Evolutionary conservation across 1,139 yeast species (phyloP).

Genomic region (Saccharomyces hybrid): DNA sequence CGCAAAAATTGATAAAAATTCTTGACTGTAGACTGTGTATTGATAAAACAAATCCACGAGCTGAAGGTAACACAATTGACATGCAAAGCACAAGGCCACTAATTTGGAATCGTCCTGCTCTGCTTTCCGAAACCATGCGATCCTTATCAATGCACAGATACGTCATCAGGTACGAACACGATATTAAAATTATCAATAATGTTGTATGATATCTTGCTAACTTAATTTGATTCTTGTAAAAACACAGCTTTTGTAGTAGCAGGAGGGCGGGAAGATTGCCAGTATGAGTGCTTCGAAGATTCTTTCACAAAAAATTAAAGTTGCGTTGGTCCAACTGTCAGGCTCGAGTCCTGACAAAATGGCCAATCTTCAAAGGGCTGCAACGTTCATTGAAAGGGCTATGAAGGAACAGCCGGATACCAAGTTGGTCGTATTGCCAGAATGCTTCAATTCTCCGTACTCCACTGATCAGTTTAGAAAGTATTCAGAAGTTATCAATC

Average conservation of each 20-base stretch:
- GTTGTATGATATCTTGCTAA: background rate
- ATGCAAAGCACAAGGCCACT: background rate
- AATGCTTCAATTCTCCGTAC: constrained; percentile 94
- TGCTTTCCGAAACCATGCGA: background rate
- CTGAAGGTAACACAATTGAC: no score
- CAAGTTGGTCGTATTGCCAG: constrained; percentile 47
- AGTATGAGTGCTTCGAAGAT: constrained; percentile 13
- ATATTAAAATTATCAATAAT: background rate
- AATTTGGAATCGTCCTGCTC: background rate
- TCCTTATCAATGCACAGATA: background rate
- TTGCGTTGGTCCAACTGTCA: constrained; percentile 41
- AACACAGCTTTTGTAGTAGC: background rate
- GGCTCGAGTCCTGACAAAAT: constrained; percentile 41
- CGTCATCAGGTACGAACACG: background rate
- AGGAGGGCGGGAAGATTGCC: background rate
- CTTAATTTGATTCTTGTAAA: background rate
- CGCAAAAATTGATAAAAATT: background rate
- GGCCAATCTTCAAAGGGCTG: constrained; percentile 50
- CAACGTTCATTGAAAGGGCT: constrained; percentile 44
- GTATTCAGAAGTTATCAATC: constrained; percentile 63
- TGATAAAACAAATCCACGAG: background rate
- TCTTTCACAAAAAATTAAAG: constrained; percentile 38
- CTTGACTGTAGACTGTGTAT: background rate
- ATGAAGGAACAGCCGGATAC: constrained; percentile 43
- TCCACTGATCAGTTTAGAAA: constrained; percentile 78